Evolutionary conservation across 805 yeast species (phyloP).

Genomic region (Helenozyma baotianmanensis): DNA sequence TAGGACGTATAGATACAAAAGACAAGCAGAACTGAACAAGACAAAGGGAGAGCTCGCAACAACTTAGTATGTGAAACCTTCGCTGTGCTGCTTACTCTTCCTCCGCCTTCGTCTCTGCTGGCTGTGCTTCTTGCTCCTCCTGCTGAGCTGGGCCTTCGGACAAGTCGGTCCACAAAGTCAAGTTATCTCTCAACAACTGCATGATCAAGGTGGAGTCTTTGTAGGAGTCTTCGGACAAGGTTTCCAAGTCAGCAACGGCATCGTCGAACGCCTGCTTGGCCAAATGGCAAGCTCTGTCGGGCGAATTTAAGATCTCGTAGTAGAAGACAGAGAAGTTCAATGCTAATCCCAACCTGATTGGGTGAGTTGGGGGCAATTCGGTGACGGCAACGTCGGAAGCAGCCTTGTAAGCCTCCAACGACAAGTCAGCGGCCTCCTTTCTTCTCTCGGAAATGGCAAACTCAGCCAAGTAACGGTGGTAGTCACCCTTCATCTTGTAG

Average conservation of each 20-base stretch:
- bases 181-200: constrained; percentile 98
- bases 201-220: constrained; percentile 97
- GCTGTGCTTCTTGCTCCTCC: constrained; percentile 28
- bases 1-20: constrained; percentile 11
- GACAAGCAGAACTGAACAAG: constrained; percentile 16
- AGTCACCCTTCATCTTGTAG: constrained; percentile 99
- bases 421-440: constrained; percentile 85
- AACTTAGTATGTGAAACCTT: too few relatives aligned
- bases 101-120: constrained; percentile 21
- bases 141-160: constrained; percentile 60
- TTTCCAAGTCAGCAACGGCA: constrained; percentile 97
- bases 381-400: constrained; percentile 97
- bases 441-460: constrained; percentile 89
- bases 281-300: constrained; percentile 97
- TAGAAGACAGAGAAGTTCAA: constrained; percentile 96
- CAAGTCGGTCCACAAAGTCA: constrained; percentile 98
- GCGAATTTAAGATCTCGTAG: constrained; percentile 96
- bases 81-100: constrained; percentile 21
- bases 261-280: constrained; percentile 99
- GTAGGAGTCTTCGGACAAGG: constrained; percentile 95
- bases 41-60: constrained; percentile 8
- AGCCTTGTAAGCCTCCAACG: constrained; percentile 89
- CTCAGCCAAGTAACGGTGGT: constrained; percentile 98
- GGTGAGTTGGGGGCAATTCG: constrained; percentile 97
- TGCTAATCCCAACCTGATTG: constrained; percentile 96